These are phyloP conservation scores for Rhodotorula sp. DNA, from an alignment of 1,284 basidiomycete species.

Conservation along the genomic window DNA sequence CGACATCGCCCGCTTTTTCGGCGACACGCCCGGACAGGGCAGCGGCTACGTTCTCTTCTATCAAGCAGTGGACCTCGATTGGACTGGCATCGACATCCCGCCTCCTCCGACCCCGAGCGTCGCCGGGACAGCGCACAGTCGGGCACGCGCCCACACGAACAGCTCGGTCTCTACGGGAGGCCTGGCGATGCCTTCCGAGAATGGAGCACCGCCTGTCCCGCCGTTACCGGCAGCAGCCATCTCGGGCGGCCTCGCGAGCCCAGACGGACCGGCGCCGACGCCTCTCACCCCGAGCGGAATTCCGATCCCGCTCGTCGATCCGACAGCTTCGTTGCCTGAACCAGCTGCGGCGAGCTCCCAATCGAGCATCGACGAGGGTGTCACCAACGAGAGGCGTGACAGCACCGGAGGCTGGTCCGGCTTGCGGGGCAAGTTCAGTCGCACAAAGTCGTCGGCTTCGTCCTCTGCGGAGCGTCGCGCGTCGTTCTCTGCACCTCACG, in stretches of 20 bases:
- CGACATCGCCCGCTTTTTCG: conserved; percentile 91
- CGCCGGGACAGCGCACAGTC: neutral
- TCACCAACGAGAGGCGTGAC: neutral
- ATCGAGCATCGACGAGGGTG: neutral
- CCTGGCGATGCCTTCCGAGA: neutral
- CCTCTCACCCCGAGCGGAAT: neutral
- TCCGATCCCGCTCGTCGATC: conserved; percentile 15
- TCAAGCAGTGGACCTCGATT: conserved; percentile 70
- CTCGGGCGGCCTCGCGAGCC: neutral
- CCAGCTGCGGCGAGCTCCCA: neutral
- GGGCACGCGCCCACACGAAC: conserved; percentile 11
- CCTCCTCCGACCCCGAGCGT: conserved; percentile 3
- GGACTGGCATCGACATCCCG: conserved; percentile 18
- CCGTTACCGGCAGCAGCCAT: conserved; percentile 18
- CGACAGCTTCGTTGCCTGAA: conserved; percentile 5
- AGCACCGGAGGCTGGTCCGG: conserved; percentile 15
- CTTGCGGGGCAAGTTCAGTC: conserved; percentile 14
- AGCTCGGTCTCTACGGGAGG: conserved; percentile 24
- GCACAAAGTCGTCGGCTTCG: conserved; percentile 27
- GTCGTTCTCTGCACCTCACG: conserved; percentile 1
- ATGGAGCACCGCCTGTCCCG: conserved; percentile 13
- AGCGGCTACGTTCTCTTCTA: conserved; percentile 97
- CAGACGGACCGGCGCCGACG: neutral
- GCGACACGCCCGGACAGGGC: conserved; percentile 74
- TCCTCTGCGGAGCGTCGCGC: neutral